Evolutionary conservation across 1,139 yeast genomes (phyloP), one percentile per base, ranked within the genome.

Genomic region (Insectozyma bohioensis): DNA sequence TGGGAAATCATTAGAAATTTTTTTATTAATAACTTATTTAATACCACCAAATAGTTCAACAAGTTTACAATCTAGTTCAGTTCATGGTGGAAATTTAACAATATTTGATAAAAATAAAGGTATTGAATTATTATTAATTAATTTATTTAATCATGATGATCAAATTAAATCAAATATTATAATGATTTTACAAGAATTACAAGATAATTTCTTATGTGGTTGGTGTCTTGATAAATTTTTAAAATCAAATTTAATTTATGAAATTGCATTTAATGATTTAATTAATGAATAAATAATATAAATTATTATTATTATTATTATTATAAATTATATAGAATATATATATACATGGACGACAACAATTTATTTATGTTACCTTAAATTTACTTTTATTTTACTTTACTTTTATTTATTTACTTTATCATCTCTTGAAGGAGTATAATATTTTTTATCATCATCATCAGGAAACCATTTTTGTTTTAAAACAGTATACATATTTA

Each of bases 101-200:
- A 65, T 66, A 2, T 68, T 68, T 35, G 75, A 70, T 42, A 68
- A 69, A 42, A 70, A 70, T 41, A 67, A 65, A 43, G 75, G 75
- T 1, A 62, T 71, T 19, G 76, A 71, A 42, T 49, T 67, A 13
- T 46, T 70, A 14, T 49, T 67, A 28, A 43, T 68, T 15, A 63
- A 61, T 32, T 46, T 63, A 20, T 63, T 61, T 43, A 61, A 63
- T 40, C 46, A 42, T 27, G 64, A 68, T 41, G 61, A 66, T 39
- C 68, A 63, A 38, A 56, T 69, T 29, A 69, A 68, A 43, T 52
- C 63, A 14, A 67, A 65, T 39, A 52, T 69, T 11, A 56, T 67
- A 10, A 63, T 66, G 71, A 69, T 69, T 18, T 46, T 69, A 33
- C 73, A 68, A 42, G 75, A 69, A 45, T 50, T 69, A 26, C 69